Evolutionary conservation across 805 yeast species (phyloP), one percentile per base, ranked within the genome.

Genomic region (Nakazawaea peltata): DNA sequence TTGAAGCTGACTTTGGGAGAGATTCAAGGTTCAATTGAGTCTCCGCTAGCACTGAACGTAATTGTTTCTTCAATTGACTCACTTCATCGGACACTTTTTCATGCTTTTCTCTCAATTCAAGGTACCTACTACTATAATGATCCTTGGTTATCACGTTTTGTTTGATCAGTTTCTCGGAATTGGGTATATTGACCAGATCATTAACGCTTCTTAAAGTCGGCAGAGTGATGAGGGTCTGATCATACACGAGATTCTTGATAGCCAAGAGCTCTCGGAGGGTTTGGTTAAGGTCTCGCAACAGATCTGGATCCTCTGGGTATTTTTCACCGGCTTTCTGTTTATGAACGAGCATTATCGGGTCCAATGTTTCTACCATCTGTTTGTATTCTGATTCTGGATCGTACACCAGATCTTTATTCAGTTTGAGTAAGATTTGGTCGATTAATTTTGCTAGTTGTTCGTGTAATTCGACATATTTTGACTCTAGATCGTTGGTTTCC

Each of bases 171-270:
- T 30, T 30, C 16, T 36, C 34, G 25, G 26, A 36, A 10, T 30
- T 24, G 8, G 39, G 30, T 13, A 30, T 30, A 26, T 26, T 30
- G 23, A 36, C 26, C 4, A 17, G 32, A 23, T 31, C 40, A 29
- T 44, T 40, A 1, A 42, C 26, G 15, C 33, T 17, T n/a, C 40
- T 24, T 25, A 42, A 30, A 11, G 40, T 23, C 12, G 45, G 45
- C 29, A 40, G 38, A n/a, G 45, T 40, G 11, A 40, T 32, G 14
- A 33, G 25, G 18, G 36, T 36, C 28, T 37, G 38, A 4, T 44
- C 42, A 9, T 40, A 33, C 4, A 42, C 34, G 19, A 32, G 18
- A 5, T 32, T 28, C 27, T 43, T 29, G 21, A 42, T 32, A 2
- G 10, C 24, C 3, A 39, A 12, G 21, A 44, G 19, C 6, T 32